Base-by-base conservation (phyloP, 768 basidiomycete genomes). In the Grammothele lineata region DNA sequence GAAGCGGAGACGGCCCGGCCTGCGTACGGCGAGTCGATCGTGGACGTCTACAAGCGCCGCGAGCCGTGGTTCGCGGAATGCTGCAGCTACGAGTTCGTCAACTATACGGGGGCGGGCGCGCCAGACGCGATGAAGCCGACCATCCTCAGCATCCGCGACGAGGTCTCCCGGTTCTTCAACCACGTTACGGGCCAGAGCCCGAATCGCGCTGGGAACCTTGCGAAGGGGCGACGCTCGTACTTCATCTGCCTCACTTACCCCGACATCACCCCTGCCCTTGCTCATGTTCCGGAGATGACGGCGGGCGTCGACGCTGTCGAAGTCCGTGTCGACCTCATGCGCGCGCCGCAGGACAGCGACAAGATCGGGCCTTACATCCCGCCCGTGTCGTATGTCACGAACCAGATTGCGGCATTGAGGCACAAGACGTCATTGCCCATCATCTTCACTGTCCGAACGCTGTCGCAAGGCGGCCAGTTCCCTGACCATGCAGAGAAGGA, bases 221-320 rank as follows among this genome's bases (percentile, higher is more conserved):
- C 59, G 1, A 58, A 62, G 7, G 81, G 77, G 5, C 69, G 72
- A 19, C 78, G 87, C n/a, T 89, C 92, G 0, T 92, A 92, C 69
- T 98, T 98, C 76, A 75, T 98, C 33, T 85, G 86, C 8, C 72
- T 99, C 47, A 96, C 95, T 0, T 94, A 91, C 67, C 92, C 95
- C 1, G 91, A 96, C 61, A 62, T 96, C 53, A 81, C 75, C 0
- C 78, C 80, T 4, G 84, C 86, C 0, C 70, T 92, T 34, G 64
- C 73, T 14, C 63, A 78, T 41, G 76, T 98, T 34, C 80, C 88
- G 18, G 78, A 85, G 36, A 65, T 99, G 49, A 80, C 80, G 0
- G 73, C 79, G 15, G 96, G 96, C 4, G 88, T 84, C 6, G 94
- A 98, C 59, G 95, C 93, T 0, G 67, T 98, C 49, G 96, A 99